Conservation (phyloP, 805 yeast genomes). For the Candida ficus region DNA sequence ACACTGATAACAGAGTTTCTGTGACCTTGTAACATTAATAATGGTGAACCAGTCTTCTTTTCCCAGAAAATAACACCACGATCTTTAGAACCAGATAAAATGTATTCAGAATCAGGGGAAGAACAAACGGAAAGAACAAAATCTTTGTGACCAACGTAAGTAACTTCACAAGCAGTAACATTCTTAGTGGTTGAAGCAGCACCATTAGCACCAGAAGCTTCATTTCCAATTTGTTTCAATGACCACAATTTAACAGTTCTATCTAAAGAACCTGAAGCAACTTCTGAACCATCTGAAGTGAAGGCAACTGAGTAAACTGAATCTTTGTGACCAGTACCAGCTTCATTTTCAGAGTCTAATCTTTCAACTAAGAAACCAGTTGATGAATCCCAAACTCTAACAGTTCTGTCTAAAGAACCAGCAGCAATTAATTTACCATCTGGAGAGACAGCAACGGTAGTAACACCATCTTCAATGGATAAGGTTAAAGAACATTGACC, state of each 20-base stretch:
- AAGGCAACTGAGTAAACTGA: slow-evolving; percentile 94
- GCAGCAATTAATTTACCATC: slow-evolving; percentile 94
- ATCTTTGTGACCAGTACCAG: slow-evolving; percentile 92
- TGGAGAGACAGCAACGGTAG: slow-evolving; percentile 96
- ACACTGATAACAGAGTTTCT: slow-evolving; percentile 93
- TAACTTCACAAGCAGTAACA: slow-evolving; percentile 70
- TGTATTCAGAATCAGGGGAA: slow-evolving; percentile 88
- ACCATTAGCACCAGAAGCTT: slow-evolving; percentile 37
- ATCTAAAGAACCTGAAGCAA: slow-evolving; percentile 92
- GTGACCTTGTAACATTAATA: slow-evolving; percentile 94
- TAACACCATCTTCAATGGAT: slow-evolving; percentile 94
- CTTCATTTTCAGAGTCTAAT: slow-evolving; percentile 81
- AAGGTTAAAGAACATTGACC: slow-evolving; percentile 87
- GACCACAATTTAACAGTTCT: slow-evolving; percentile 96
- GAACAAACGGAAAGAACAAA: slow-evolving; percentile 92
- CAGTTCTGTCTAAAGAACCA: slow-evolving; percentile 92
- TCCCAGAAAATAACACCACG: slow-evolving; percentile 98
- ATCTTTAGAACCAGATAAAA: slow-evolving; percentile 92
- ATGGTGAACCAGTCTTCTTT: slow-evolving; percentile 83
- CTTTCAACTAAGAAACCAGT: slow-evolving; percentile 90
- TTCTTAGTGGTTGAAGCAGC: slow-evolving; percentile 31
- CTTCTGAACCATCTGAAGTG: slow-evolving; percentile 85
- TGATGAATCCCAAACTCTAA: slow-evolving; percentile 93
- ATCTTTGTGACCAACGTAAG: slow-evolving; percentile 94
- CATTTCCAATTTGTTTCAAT: slow-evolving; percentile 52